Evolutionary conservation across 441 rosid species (phyloP).

Genomic region (Erodium moschatum): DNA sequence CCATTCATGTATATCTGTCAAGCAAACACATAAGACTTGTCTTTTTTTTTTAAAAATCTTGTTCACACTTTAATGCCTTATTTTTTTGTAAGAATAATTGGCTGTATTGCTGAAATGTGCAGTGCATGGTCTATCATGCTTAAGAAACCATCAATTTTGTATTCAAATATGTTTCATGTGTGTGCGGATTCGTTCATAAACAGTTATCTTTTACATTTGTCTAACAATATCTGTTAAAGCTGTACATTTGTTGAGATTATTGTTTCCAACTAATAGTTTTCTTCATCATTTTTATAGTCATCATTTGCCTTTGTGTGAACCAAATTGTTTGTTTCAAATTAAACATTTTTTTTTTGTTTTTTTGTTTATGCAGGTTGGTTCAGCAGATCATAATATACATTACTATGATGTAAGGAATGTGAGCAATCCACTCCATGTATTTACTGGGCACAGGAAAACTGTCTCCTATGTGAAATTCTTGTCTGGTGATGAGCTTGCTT

Average conservation of each 20-base stretch:
- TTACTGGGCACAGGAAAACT: constrained; percentile 86
- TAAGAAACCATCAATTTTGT: background rate
- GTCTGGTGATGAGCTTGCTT: constrained; percentile 89
- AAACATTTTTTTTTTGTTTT: constrained; percentile 16
- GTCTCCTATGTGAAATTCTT: constrained; percentile 94
- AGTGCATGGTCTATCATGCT: background rate
- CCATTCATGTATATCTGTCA: constrained; percentile 4
- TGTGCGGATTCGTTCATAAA: background rate
- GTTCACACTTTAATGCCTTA: constrained; percentile 2
- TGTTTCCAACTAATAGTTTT: background rate
- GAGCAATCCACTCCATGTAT: constrained; percentile 86
- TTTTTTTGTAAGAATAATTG: background rate
- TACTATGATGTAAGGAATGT: constrained; percentile 24
- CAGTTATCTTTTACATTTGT: background rate
- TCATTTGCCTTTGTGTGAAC: background rate
- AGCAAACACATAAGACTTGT: background rate
- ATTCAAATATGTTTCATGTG: background rate
- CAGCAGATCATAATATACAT: constrained; percentile 94
- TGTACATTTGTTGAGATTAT: background rate
- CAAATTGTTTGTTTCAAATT: constrained; percentile 11
- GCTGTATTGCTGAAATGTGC: background rate
- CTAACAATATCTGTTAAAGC: background rate
- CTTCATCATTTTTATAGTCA: background rate
- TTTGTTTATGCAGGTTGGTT: constrained; percentile 70
- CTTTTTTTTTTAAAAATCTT: constrained; percentile 8